phyloP scores from a whole-genome alignment of 2,329 filamentous ascomycete genomes.

The Amauroascus verrucosus region DNA sequence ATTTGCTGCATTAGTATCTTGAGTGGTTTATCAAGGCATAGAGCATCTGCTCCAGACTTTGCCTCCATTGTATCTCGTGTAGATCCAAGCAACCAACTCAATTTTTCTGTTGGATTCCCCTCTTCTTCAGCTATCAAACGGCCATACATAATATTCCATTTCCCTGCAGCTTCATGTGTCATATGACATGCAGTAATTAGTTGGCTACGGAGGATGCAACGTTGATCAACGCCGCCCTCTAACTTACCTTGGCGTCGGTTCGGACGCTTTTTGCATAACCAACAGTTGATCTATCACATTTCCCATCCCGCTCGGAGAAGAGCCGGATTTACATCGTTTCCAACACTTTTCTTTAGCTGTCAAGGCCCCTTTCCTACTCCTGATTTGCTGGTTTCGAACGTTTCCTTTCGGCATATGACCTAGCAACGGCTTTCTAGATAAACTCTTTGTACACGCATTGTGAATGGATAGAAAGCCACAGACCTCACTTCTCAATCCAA shows the following conservation, averaged over 20 bases:
- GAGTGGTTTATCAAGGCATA: neutral
- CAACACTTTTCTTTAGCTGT: neutral
- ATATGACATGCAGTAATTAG: constrained; percentile 1
- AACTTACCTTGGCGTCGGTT: neutral
- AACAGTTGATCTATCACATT: constrained; percentile 8
- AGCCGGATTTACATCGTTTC: constrained; percentile 4
- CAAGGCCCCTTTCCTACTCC: neutral
- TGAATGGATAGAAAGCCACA: neutral
- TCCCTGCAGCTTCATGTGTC: constrained; percentile 7
- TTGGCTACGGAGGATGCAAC: neutral
- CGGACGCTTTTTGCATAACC: neutral
- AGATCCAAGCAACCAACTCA: neutral
- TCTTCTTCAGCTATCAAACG: constrained; percentile 3
- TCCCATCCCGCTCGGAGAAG: constrained; percentile 1
- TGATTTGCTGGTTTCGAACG: constrained; percentile 1
- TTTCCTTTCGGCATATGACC: constrained; percentile 4
- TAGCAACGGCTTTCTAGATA: neutral
- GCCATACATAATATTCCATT: neutral
- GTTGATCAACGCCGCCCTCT: constrained; percentile 4
- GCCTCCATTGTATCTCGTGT: neutral
- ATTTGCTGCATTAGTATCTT: neutral
- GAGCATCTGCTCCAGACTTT: neutral
- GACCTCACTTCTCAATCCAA: neutral
- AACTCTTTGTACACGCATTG: neutral
- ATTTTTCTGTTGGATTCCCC: neutral